Percentiles rank a stretch among this genome's conserved stretches.
Conservation (phyloP, 2,329 filamentous ascomycete genomes). For the Plenodomus lindquistii region DNA sequence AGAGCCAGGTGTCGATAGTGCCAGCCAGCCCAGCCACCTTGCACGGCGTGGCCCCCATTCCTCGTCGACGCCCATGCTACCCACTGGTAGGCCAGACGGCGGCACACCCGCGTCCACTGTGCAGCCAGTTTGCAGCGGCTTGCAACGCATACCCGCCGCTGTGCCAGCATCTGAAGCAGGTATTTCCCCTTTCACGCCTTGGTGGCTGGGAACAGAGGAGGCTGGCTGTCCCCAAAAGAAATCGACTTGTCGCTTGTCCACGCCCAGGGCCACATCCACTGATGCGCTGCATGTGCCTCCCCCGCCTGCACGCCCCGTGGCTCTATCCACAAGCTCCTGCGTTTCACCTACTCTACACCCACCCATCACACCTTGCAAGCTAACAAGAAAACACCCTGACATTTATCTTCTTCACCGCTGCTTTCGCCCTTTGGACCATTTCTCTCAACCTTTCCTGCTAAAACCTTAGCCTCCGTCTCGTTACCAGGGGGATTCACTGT, state of each 20-base stretch:
- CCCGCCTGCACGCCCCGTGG: no score
- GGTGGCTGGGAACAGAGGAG: constrained; percentile 7
- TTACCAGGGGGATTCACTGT: constrained; percentile 19
- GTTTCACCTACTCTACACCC: not conserved
- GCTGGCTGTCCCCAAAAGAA: not conserved
- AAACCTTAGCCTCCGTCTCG: constrained; percentile 11
- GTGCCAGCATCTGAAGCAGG: not conserved
- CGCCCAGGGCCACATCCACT: no score
- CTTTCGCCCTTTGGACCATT: not conserved
- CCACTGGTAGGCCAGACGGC: constrained; percentile 1
- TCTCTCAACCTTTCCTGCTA: constrained; percentile 10
- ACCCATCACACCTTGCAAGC: not conserved
- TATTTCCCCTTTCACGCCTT: not conserved
- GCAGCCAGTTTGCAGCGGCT: constrained; percentile 10
- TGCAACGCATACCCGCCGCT: not conserved
- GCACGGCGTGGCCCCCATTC: constrained; percentile 7
- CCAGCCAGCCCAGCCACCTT: constrained; percentile 8
- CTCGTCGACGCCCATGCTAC: constrained; percentile 14
- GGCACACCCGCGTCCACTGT: constrained; percentile 1
- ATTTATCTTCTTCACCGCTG: not conserved
- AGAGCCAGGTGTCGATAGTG: not conserved
- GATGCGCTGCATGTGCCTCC: no score
- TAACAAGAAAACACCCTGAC: no score
- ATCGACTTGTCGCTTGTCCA: not conserved
- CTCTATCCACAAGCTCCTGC: not conserved